Evolutionary conservation across 2,329 filamentous ascomycete genomes (phyloP).

Genomic region (Pyrenochaeta sp.): DNA sequence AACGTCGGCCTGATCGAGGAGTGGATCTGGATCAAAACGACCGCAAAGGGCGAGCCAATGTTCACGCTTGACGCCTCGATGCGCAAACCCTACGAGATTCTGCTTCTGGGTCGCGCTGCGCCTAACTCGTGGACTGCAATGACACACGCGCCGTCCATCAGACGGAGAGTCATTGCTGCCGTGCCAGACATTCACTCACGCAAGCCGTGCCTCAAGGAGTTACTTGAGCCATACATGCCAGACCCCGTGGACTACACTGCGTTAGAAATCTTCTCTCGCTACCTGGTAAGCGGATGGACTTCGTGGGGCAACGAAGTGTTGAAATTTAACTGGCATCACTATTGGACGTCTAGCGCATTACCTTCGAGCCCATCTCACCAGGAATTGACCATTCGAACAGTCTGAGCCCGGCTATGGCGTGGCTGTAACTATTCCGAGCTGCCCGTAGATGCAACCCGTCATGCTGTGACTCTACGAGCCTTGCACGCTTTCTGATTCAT

Average conservation of each 20-base stretch:
- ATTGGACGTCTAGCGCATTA: constrained; percentile 51
- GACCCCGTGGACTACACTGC: constrained; percentile 58
- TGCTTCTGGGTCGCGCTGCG: constrained; percentile 66
- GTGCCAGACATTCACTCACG: constrained; percentile 81
- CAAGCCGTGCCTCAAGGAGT: constrained; percentile 73
- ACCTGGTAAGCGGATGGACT: constrained; percentile 79
- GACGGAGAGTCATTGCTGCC: constrained; percentile 68
- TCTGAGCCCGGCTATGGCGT: neutral
- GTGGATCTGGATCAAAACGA: constrained; percentile 83
- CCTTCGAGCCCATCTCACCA: neutral
- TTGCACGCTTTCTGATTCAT: no score
- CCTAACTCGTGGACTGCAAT: constrained; percentile 35
- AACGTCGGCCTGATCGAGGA: constrained; percentile 71
- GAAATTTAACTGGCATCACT: constrained; percentile 69
- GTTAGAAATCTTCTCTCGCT: constrained; percentile 80
- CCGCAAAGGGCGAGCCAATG: constrained; percentile 70
- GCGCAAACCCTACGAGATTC: constrained; percentile 80
- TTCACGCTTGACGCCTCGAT: constrained; percentile 67
- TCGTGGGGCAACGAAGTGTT: constrained; percentile 79
- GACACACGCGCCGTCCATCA: constrained; percentile 40
- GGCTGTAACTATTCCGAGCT: no score
- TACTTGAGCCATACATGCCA: constrained; percentile 67
- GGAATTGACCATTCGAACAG: neutral
- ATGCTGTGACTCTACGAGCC: no score
- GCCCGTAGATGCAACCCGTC: no score